Evolutionary conservation across 257 asterid genomes (phyloP).

Genomic region (Solanum virginianum): DNA sequence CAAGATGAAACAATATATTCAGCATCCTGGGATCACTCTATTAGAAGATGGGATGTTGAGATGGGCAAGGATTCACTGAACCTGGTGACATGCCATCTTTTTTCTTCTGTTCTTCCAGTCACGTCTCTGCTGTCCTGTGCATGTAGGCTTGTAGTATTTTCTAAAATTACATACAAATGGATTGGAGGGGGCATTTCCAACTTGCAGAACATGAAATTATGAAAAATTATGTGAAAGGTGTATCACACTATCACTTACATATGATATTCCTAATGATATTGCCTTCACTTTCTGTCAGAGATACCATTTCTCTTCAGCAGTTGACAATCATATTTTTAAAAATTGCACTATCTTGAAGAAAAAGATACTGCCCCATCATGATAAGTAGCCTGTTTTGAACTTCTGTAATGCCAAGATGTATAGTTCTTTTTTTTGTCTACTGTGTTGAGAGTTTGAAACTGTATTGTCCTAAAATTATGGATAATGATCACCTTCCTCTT

Average conservation of each 20-base stretch:
- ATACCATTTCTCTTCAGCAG: not conserved
- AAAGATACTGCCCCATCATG: not conserved
- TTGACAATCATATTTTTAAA: not conserved
- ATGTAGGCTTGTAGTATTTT: not conserved
- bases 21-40: conserved; percentile 95
- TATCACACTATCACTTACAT: not conserved
- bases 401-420: not conserved
- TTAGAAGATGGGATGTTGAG: conserved; percentile 93
- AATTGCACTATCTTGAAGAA: not conserved
- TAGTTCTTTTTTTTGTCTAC: not conserved
- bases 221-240: not conserved
- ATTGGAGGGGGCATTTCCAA: not conserved
- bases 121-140: not conserved
- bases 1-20: conserved; percentile 53
- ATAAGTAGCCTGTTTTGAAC: not conserved
- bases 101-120: not conserved
- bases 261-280: not conserved
- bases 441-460: not conserved
- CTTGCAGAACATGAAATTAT: not conserved
- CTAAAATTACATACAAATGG: not conserved
- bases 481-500: not conserved
- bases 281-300: not conserved
- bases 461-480: not conserved
- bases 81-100: conserved; percentile 31
- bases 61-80: conserved; percentile 54